A percentile compares a stretch with the other conserved stretches of the same genome.
Conservation (phyloP, 345 rosid genomes). For the Lagerstroemia speciosa region DNA sequence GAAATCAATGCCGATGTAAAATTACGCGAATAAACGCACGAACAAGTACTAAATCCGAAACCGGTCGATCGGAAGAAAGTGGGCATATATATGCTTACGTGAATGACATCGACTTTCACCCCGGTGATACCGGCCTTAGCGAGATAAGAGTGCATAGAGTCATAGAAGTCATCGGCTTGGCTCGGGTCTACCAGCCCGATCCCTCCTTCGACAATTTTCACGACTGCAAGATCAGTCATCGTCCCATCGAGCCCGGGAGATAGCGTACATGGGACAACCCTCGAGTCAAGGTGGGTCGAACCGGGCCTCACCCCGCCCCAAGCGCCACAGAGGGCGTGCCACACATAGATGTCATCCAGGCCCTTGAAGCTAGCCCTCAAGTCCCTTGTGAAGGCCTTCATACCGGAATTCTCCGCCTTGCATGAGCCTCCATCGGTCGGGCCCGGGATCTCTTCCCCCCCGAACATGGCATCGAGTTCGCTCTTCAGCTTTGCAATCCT, state of each 20-base stretch:
- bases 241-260: conserved; percentile 56
- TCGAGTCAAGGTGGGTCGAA: conserved; percentile 37
- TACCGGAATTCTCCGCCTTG: conserved; percentile 25
- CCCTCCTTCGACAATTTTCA: conserved; percentile 58
- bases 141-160: conserved; percentile 80
- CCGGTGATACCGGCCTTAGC: conserved; percentile 60
- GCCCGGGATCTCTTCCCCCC: conserved; percentile 22
- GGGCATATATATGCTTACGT: conserved; percentile 35
- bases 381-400: conserved; percentile 58
- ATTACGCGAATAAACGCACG: too few species aligned
- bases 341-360: conserved; percentile 65
- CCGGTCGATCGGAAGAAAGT: background rate
- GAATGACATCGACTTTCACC: conserved; percentile 76
- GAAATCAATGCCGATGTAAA: too few species aligned
- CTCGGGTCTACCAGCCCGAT: conserved; percentile 69
- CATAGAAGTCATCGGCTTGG: conserved; percentile 51
- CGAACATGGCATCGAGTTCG: conserved; percentile 44
- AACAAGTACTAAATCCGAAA: background rate
- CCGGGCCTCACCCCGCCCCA: conserved; percentile 88
- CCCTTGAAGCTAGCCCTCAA: conserved; percentile 51
- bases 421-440: conserved; percentile 5
- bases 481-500: conserved; percentile 33
- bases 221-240: conserved; percentile 77
- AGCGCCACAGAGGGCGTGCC: conserved; percentile 91
- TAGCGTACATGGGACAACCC: conserved; percentile 27